Evolutionary conservation across 2,329 filamentous ascomycete genomes (phyloP).

Genomic region (Ophiostoma novo-ulmi): DNA sequence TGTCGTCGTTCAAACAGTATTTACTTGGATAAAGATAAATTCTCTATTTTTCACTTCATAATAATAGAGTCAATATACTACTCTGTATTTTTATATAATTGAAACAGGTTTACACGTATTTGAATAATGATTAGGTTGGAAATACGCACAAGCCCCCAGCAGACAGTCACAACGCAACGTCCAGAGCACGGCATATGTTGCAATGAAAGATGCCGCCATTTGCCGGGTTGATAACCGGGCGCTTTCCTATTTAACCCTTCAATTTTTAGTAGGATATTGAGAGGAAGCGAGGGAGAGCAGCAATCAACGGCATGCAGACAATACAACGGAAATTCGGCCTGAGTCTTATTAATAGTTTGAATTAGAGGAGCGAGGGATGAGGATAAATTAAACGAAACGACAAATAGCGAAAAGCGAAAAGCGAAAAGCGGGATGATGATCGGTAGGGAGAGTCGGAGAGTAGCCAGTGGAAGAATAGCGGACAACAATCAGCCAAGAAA

Average conservation of each 20-base stretch:
- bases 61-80: too few species aligned
- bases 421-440: background rate
- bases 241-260: background rate
- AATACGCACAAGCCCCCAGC: too few species aligned
- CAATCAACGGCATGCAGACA: background rate
- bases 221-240: background rate
- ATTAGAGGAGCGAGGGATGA: background rate
- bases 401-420: background rate
- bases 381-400: background rate
- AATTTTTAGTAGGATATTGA: background rate
- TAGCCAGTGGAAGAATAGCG: background rate
- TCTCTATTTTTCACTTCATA: too few species aligned
- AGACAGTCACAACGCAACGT: background rate
- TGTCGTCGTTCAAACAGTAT: too few species aligned
- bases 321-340: background rate
- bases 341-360: background rate
- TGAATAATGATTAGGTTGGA: too few species aligned
- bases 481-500: background rate
- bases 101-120: too few species aligned
- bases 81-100: too few species aligned
- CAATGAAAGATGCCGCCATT: background rate
- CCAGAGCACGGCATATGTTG: background rate
- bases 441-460: background rate
- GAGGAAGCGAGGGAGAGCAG: background rate
- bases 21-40: too few species aligned